These are phyloP conservation scores for Cornus florida DNA, from an alignment of 148 eudicot genomes.

Conservation along the genomic window DNA sequence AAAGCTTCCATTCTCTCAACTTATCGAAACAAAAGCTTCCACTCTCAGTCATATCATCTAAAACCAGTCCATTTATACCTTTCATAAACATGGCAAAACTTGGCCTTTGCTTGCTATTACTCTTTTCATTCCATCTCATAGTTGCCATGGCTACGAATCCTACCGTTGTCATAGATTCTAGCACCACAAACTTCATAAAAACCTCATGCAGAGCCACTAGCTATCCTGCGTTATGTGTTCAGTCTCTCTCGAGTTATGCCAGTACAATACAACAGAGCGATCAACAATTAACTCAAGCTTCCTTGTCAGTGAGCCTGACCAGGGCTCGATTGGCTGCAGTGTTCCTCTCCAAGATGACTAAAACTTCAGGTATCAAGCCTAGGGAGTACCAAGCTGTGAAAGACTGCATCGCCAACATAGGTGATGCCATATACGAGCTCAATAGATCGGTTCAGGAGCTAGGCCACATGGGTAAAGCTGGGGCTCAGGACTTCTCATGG, in stretches of 20 bases:
- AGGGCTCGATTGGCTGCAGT: conserved; percentile 35
- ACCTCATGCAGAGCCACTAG: conserved; percentile 51
- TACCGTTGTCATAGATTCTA: background rate
- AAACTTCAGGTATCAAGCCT: conserved; percentile 29
- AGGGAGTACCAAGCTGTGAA: conserved; percentile 44
- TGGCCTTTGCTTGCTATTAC: conserved; percentile 20
- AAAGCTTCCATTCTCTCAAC: background rate
- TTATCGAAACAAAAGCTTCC: background rate
- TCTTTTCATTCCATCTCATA: background rate
- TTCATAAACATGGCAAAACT: conserved; percentile 18
- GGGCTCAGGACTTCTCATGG: conserved; percentile 42
- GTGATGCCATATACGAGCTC: conserved; percentile 46
- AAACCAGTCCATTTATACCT: background rate
- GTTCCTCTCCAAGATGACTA: conserved; percentile 25
- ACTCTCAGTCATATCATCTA: background rate
- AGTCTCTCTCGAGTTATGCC: conserved; percentile 40
- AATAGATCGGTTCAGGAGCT: conserved; percentile 46
- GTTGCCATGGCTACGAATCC: background rate
- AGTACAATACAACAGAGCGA: conserved; percentile 36
- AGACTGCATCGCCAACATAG: conserved; percentile 51
- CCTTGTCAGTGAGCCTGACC: conserved; percentile 53
- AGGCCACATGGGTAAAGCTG: conserved; percentile 18
- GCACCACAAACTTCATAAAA: conserved; percentile 38
- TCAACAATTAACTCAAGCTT: conserved; percentile 44
- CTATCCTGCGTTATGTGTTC: conserved; percentile 59